Evolutionary conservation across 148 eudicot species (phyloP).

Genomic region (Dysphania ambrosioides): DNA sequence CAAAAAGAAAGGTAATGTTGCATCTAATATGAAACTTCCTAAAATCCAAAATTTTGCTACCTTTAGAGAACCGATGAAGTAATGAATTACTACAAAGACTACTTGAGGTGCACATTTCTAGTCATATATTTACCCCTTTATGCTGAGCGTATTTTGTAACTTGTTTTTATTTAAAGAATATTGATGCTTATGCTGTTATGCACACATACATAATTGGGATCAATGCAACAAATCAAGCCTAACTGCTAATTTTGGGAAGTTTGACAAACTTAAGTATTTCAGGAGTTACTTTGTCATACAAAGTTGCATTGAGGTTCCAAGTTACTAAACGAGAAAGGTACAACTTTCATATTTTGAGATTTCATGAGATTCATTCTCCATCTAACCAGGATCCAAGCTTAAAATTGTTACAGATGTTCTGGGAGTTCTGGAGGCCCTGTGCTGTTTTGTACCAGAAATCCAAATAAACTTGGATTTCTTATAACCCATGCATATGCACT

Average conservation of each 20-base stretch:
- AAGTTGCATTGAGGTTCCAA: background rate
- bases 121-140: background rate
- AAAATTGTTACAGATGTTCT: background rate
- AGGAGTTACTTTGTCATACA: background rate
- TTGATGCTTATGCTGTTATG: background rate
- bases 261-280: no score
- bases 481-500: no score
- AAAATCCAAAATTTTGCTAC: background rate
- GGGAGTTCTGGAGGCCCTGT: background rate
- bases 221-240: background rate
- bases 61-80: background rate
- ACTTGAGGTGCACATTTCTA: background rate
- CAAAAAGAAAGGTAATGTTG: background rate
- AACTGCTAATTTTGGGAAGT: background rate
- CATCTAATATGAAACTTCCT: background rate
- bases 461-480: no score
- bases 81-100: no score
- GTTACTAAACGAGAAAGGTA: background rate
- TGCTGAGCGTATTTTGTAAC: no score
- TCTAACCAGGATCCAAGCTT: background rate
- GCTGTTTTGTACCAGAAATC: background rate
- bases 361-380: background rate
- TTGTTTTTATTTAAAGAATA: no score
- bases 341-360: background rate
- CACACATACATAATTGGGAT: background rate